Evolutionary conservation across 2,329 filamentous ascomycete species (phyloP), one percentile per base, ranked within the genome.

Genomic region (Dactylellina cionopaga): DNA sequence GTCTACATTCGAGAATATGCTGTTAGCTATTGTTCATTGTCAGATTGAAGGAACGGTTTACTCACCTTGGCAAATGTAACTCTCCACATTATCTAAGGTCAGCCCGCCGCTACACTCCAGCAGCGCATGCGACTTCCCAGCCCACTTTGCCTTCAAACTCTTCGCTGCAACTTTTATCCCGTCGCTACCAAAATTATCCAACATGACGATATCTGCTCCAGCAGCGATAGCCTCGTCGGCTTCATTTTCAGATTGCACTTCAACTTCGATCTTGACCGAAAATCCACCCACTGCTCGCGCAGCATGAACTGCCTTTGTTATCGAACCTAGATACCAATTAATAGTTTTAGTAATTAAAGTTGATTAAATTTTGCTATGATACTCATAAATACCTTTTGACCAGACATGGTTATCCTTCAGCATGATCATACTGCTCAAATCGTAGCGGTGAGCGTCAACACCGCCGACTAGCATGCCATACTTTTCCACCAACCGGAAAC

Each of bases 401-500:
- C 94, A 97, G 65, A 99, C 90, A 81, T 99, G 95, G 81, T 99
- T 99, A 82, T 99, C 95, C 83, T 99, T 99, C 75, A 99, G 85
- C 95, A 99, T 99, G 64, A 93, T 93, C 95, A 99, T 98, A 75
- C 89, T 87, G 80, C 88, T 91, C 64, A 99, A 84, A 80, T 99
- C 95, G 82, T 96, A 92, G 29, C 95, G 85, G 81, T 99, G 95
- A 1, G 89, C 87, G 81, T 99, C 95, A 13, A 92, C 93, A 9
- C 95, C 95, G 64, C 94, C 95, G 13, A 96, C 90, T 19, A 97
- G 83, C 90, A 99, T 97, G 76, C 92, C 95, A 81, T 99, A 99
- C 83, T 99, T 99, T 82, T 99, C 95, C 7, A 98, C 93, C 3
- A 98, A 83, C 9, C 95, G 86, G 82, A 98, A 99, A 0, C 95